phyloP scores from a whole-genome alignment of 306 rosid species.

The Casuarina glauca region DNA sequence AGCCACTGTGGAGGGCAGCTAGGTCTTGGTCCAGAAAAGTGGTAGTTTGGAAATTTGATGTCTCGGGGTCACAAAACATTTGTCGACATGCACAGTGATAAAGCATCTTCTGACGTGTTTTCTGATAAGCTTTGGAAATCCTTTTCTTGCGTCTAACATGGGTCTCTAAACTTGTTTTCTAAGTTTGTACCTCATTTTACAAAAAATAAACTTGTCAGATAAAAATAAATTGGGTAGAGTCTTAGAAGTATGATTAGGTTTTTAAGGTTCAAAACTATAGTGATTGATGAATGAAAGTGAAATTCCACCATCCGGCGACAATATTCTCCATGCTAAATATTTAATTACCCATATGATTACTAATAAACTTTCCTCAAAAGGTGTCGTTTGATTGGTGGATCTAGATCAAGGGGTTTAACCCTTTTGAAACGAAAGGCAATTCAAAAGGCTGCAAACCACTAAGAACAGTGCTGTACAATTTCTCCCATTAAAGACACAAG shows the following conservation, averaged over 20 bases:
- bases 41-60: slow-evolving; percentile 13
- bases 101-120: slow-evolving; percentile 39
- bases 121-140: slow-evolving; percentile 5
- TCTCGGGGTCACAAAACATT: slow-evolving; percentile 21
- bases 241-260: no score
- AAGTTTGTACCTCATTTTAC: not conserved
- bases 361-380: slow-evolving; percentile 22
- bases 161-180: not conserved
- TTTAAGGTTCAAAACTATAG: no score
- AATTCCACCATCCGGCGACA: no score
- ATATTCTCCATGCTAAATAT: not conserved
- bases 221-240: no score
- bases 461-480: not conserved
- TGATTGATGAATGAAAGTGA: no score
- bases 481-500: not conserved
- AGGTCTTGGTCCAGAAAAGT: not conserved
- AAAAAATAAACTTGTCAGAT: no score
- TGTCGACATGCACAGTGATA: slow-evolving; percentile 32
- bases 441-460: slow-evolving; percentile 23
- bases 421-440: slow-evolving; percentile 23
- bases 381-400: slow-evolving; percentile 52
- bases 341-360: slow-evolving; percentile 15
- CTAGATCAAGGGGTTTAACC: slow-evolving; percentile 50
- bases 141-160: not conserved
- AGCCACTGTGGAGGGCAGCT: not conserved